phyloP scores from a whole-genome alignment of 1,284 basidiomycete genomes.

The Mycosarcoma maydis region DNA sequence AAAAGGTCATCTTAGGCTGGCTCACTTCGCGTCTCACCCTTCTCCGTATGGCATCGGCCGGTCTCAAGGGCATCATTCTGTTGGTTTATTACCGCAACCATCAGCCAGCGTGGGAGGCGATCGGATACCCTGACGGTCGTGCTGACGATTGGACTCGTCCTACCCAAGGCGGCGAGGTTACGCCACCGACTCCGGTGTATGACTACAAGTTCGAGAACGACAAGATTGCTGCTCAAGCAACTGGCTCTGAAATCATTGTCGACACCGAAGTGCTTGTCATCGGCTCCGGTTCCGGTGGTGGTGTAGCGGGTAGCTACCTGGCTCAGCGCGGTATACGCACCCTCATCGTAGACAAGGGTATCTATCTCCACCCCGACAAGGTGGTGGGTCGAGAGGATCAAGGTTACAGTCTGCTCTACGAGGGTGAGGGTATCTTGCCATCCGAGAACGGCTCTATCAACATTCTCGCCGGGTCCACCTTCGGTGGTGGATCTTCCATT shows the following conservation, averaged over 20 bases:
- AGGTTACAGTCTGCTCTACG: slow-evolving; percentile 67
- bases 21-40: slow-evolving; percentile 51
- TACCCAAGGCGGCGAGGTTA: slow-evolving; percentile 19
- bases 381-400: slow-evolving; percentile 65
- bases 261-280: slow-evolving; percentile 67
- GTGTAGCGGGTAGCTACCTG: slow-evolving; percentile 66
- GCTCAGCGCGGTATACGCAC: slow-evolving; percentile 67
- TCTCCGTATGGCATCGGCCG: slow-evolving; percentile 59
- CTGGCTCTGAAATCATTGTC: slow-evolving; percentile 49
- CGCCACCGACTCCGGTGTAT: slow-evolving; percentile 36
- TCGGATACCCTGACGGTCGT: slow-evolving; percentile 61
- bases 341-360: slow-evolving; percentile 70
- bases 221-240: slow-evolving; percentile 47
- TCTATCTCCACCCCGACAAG: slow-evolving; percentile 66
- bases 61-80: slow-evolving; percentile 56
- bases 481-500: slow-evolving; percentile 70
- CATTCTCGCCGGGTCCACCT: slow-evolving; percentile 68
- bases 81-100: slow-evolving; percentile 60
- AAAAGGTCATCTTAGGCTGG: slow-evolving; percentile 52
- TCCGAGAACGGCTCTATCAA: slow-evolving; percentile 67
- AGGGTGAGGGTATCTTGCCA: slow-evolving; percentile 67
- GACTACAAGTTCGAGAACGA: slow-evolving; percentile 64
- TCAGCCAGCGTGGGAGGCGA: slow-evolving; percentile 58
- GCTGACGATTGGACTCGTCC: slow-evolving; percentile 55
- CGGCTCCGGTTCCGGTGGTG: slow-evolving; percentile 70